phyloP scores from a whole-genome alignment of 768 basidiomycete genomes.

The Pleurotus tuber-regium region DNA sequence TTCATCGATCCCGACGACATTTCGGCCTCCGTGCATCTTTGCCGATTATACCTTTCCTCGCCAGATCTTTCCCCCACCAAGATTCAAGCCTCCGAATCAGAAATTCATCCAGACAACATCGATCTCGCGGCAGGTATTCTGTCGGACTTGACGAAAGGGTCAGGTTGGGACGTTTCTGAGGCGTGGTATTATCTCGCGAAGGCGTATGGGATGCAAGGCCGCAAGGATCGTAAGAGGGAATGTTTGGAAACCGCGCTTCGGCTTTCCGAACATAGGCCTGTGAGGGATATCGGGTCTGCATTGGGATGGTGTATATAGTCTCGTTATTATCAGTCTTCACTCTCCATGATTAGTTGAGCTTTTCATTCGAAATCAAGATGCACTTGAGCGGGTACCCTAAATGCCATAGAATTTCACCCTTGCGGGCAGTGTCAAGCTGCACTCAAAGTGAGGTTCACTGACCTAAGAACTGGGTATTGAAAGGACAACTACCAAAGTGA shows the following conservation, averaged over 20 bases:
- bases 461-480: no score
- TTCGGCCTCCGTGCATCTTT: constrained; percentile 74
- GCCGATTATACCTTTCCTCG: constrained; percentile 64
- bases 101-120: constrained; percentile 40
- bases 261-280: constrained; percentile 56
- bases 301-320: constrained; percentile 69
- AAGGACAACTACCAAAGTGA: no score
- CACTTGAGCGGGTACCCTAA: no score
- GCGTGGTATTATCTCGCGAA: constrained; percentile 93
- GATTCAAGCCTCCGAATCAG: constrained; percentile 12
- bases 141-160: constrained; percentile 69
- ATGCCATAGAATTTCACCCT: no score
- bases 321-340: no score
- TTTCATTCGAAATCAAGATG: no score
- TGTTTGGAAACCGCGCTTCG: constrained; percentile 69
- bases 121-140: constrained; percentile 85
- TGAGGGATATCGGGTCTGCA: constrained; percentile 62
- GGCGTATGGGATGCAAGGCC: constrained; percentile 72
- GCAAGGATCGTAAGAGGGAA: constrained; percentile 70
- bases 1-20: constrained; percentile 81
- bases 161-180: constrained; percentile 90
- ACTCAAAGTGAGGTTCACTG: no score
- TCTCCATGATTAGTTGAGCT: no score
- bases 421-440: no score
- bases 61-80: no score